A percentile compares a stretch with the other conserved stretches of the same genome.
Conservation (phyloP, 768 basidiomycete genomes). For the Hirschioporus abietinus region DNA sequence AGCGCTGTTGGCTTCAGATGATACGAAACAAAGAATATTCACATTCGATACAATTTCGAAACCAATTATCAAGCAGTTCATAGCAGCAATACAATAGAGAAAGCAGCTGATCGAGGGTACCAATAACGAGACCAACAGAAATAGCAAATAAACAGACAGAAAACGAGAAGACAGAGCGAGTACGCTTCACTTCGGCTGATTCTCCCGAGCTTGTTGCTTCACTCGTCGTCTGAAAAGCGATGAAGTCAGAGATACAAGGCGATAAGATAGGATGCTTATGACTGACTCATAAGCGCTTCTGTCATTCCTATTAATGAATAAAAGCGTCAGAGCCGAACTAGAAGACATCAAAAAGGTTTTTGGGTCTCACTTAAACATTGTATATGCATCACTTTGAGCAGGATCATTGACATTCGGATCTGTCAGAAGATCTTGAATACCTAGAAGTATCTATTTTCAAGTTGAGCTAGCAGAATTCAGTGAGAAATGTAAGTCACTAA, state of each 20-base stretch:
- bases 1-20: too few relatives aligned
- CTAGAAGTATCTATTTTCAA: slow-evolving; percentile 73
- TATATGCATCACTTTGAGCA: slow-evolving; percentile 97
- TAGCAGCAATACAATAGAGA: not conserved
- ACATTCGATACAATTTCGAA: not conserved
- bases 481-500: not conserved
- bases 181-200: slow-evolving; percentile 67
- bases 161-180: not conserved
- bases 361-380: slow-evolving; percentile 90
- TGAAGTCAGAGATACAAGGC: slow-evolving; percentile 5
- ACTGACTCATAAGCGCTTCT: slow-evolving; percentile 87
- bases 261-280: not conserved
- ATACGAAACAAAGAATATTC: not conserved
- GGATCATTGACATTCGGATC: slow-evolving; percentile 97
- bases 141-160: not conserved
- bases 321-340: slow-evolving; percentile 7
- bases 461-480: not conserved
- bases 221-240: slow-evolving; percentile 57
- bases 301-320: slow-evolving; percentile 66
- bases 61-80: not conserved
- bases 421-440: slow-evolving; percentile 92
- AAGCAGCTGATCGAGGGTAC: not conserved
- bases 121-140: not conserved
- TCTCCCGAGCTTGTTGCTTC: slow-evolving; percentile 82
- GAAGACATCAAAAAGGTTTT: not conserved